Base-by-base conservation (phyloP, 2,329 filamentous ascomycete genomes). In the Aureobasidium subglaciale region DNA sequence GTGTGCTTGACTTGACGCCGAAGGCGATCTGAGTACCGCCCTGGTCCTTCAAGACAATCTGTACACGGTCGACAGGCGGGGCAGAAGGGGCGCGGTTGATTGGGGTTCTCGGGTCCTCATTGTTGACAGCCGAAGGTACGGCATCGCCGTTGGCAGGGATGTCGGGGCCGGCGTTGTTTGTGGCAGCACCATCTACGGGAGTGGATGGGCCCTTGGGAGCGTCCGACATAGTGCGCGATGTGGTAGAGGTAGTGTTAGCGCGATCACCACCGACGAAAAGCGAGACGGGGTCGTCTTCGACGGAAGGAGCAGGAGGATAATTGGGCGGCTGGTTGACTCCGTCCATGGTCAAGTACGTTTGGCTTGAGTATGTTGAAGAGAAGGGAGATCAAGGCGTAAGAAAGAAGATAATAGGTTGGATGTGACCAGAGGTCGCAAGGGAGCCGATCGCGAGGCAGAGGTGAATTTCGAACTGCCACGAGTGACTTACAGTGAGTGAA, bases 21-120 rank as follows among this genome's bases (percentile, higher is more conserved):
- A 56, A 56, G 15, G 41, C 53, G 5, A 40, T 20, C 24, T 41
- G 34, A n/a, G 27, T 56, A 25, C 42, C 42, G 20, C 18, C 16
- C 16, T 46, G 53, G 25, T 56, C 53, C 20, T 56, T 38, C 22
- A 56, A 6, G 9, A 34, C 16, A 10, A 56, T 48, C 32, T 48
- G 41, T 2, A 56, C 32, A 9, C 42, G 41, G 6, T 56, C 42
- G 25, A 13, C 18, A 6, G 41, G 20, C n/a, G 41, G 30, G 3
- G 22, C 30, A 18, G 16, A 13, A 11, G 48, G 24, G 6, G 34
- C 34, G 20, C 13, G 20, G 6, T 52, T 42, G 37, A 3, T 27
- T 2, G 40, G 38, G n/a, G 40, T 40, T 15, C 15, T 35, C 15
- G 50, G 27, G 9, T 34, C 24, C 11, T 25, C 11, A 15, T 20